Evolutionary conservation across 495 filamentous ascomycete genomes (phyloP).

Genomic region (Tuber aestivum): DNA sequence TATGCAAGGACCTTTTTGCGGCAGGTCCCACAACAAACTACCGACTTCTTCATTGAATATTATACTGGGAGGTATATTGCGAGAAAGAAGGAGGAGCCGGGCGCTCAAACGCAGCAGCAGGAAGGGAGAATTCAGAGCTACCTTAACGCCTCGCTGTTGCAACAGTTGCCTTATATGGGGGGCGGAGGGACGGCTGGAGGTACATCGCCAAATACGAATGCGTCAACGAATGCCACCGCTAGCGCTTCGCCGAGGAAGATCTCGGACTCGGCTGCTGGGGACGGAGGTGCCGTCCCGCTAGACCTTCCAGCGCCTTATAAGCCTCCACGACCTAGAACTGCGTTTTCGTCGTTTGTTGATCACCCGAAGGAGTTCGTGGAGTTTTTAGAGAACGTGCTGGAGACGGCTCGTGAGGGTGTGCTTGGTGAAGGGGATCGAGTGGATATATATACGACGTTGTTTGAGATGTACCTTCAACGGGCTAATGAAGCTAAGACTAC

Average conservation of each 20-base stretch:
- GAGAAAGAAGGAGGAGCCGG: conserved; percentile 55
- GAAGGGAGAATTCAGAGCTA: conserved; percentile 40
- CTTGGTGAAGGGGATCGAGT: conserved; percentile 53
- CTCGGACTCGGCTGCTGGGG: conserved; percentile 40
- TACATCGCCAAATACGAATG: conserved; percentile 46
- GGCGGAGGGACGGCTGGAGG: conserved; percentile 46
- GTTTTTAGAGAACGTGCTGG: conserved; percentile 78
- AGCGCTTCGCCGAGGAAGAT: conserved; percentile 31
- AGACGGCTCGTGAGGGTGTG: conserved; percentile 48
- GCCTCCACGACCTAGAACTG: conserved; percentile 75
- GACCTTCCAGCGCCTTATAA: conserved; percentile 48
- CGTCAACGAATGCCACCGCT: conserved; percentile 22
- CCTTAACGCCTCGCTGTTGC: conserved; percentile 37
- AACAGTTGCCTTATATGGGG: conserved; percentile 65
- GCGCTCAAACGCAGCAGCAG: conserved; percentile 39
- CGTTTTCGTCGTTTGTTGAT: conserved; percentile 94
- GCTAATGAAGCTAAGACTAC: conserved; percentile 62
- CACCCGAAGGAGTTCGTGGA: conserved; percentile 82
- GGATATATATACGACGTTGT: conserved; percentile 90
- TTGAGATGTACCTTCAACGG: conserved; percentile 95
- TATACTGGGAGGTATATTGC: conserved; percentile 80
- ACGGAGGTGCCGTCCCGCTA: conserved; percentile 40
- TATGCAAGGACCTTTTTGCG: conserved; percentile 85
- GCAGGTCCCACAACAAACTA: conserved; percentile 72
- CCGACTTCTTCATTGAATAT: conserved; percentile 82